Conservation (phyloP, 140 eudicot genomes). For the Senecio squalidus region DNA sequence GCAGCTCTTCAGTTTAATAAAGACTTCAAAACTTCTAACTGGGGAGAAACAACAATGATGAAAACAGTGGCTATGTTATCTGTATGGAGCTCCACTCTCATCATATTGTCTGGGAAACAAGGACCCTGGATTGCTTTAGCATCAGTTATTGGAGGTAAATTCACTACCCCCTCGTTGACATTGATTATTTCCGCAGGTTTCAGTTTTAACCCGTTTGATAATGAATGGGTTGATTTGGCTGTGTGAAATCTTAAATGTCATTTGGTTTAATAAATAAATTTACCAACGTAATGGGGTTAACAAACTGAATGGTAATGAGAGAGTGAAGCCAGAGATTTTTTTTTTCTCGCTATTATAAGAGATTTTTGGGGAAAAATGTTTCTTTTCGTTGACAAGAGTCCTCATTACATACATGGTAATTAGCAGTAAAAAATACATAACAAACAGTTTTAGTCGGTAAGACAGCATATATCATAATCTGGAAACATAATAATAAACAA, state of each 20-base stretch:
- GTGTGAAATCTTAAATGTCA: too few species aligned
- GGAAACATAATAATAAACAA: too few species aligned
- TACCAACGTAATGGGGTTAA: too few species aligned
- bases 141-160: slow-evolving; percentile 63
- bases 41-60: slow-evolving; percentile 36
- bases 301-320: too few species aligned
- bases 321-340: too few species aligned
- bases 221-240: too few species aligned
- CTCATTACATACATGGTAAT: neutral
- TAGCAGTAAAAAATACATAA: too few species aligned
- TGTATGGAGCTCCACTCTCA: slow-evolving; percentile 74
- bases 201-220: neutral
- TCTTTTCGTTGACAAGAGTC: neutral
- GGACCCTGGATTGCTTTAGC: slow-evolving; percentile 78
- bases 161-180: neutral
- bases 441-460: too few species aligned
- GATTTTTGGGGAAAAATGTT: too few species aligned
- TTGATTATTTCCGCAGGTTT: neutral
- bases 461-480: too few species aligned
- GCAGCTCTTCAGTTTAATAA: slow-evolving; percentile 34
- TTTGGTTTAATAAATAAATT: too few species aligned
- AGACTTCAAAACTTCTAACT: slow-evolving; percentile 19
- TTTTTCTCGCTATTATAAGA: too few species aligned
- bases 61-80: slow-evolving; percentile 73
- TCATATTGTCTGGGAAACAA: slow-evolving; percentile 83